Base-by-base conservation (phyloP, 2,329 filamentous ascomycete species). In the Clarireedia homoeocarpa region DNA sequence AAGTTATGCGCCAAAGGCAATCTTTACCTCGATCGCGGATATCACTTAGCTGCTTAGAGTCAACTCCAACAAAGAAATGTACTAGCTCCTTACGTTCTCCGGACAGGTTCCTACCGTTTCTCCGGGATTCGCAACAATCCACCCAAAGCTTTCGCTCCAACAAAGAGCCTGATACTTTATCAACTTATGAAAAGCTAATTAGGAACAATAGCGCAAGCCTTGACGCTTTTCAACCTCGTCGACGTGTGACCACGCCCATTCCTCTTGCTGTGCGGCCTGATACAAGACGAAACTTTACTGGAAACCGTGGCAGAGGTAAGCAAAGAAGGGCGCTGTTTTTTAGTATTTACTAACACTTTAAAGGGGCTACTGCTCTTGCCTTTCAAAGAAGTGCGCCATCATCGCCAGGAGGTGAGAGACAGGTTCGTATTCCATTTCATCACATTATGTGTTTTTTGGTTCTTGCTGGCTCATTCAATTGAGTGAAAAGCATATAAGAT, bases 71-170 rank as follows among this genome's bases (percentile, higher is more conserved):
- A 17, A 56, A 51, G 17, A 60, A 53, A 17, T 63, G 61, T 1
- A 48, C 46, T 2, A 51, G 59, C 12, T 66, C 63, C n/a, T 27
- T 63, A 10, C 58, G 60, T 51, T 59, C 73, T 10, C 77, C 77
- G 23, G 83, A 86, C 67, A 76, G 84, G 27, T 86, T 85, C 65
- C 76, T 86, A 46, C 74, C 79, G 34, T 65, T 65, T 52, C 72
- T 77, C 48, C 72, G 73, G 49, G 48, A 68, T 70, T 5, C 69
- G 71, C 23, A 63, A 14, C 39, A 70, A 38, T 69, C 74, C 15
- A 70, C 74, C 24, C 73, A 78, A 53, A 77, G 73, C 48, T 83
- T 80, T 61, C 75, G 75, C 57, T 62, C 81, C 30, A 77, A 74
- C 61, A 82, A 78, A 62, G 69, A 73, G 48, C 69, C 73, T 17